A percentile compares a stretch with the other conserved stretches of the same genome.
phyloP scores from a whole-genome alignment of 352 stramenopile species.

The Peronospora belbahrii region DNA sequence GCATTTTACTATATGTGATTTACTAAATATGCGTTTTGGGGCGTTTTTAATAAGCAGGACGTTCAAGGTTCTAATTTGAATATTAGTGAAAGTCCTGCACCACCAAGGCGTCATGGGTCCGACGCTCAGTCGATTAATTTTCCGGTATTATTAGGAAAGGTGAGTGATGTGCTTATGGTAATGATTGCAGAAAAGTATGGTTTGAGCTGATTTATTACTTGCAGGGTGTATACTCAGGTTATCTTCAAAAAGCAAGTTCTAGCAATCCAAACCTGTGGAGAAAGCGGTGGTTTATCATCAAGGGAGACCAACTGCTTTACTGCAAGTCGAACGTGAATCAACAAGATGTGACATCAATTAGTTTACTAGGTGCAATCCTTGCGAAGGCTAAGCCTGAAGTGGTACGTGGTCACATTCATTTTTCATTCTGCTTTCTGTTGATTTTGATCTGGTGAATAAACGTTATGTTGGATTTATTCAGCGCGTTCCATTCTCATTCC shows the following conservation, averaged over 20 bases:
- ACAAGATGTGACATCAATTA: slow-evolving; percentile 74
- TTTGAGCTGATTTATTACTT: not conserved
- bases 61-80: slow-evolving; percentile 62
- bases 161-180: slow-evolving; percentile 10
- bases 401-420: slow-evolving; percentile 25
- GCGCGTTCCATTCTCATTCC: slow-evolving; percentile 68
- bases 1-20: slow-evolving; percentile 1
- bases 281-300: slow-evolving; percentile 83
- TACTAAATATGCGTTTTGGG: slow-evolving; percentile 3
- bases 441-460: slow-evolving; percentile 1
- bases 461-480: slow-evolving; percentile 9
- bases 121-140: slow-evolving; percentile 52
- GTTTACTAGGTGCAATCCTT: slow-evolving; percentile 64
- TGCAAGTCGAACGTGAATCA: slow-evolving; percentile 81
- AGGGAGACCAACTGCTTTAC: slow-evolving; percentile 79
- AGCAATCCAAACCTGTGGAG: slow-evolving; percentile 74
- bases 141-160: slow-evolving; percentile 65
- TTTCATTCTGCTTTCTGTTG: not conserved
- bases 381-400: slow-evolving; percentile 70
- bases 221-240: slow-evolving; percentile 66
- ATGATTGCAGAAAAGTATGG: no score
- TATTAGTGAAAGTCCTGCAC: slow-evolving; percentile 40
- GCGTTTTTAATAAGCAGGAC: slow-evolving; percentile 29
- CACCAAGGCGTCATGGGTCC: slow-evolving; percentile 16
- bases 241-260: slow-evolving; percentile 76